Evolutionary conservation across 179 eudicot species (phyloP).

Genomic region (Beta lomatogona): DNA sequence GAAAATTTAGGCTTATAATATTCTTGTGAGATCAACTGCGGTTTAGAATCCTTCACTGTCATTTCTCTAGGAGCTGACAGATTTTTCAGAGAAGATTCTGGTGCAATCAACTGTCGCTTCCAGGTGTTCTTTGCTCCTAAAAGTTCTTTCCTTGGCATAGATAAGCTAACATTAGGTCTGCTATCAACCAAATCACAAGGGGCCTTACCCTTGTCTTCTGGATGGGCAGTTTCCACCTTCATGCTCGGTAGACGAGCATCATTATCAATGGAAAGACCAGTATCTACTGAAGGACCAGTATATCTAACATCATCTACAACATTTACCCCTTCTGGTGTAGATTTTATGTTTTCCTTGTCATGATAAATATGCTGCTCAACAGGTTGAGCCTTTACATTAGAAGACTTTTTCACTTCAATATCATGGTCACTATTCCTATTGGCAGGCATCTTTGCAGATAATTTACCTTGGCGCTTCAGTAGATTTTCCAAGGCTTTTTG

Average conservation of each 20-base stretch:
- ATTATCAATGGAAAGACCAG: constrained; percentile 15
- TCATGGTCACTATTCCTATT: constrained; percentile 25
- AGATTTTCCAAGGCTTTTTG: constrained; percentile 88
- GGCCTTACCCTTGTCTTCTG: constrained; percentile 32
- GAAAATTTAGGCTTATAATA: not conserved
- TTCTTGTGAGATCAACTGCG: constrained; percentile 10
- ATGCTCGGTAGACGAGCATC: constrained; percentile 15
- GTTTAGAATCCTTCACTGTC: constrained; percentile 3
- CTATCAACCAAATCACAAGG: constrained; percentile 26
- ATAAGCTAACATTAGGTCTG: constrained; percentile 29
- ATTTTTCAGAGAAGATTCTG: constrained; percentile 17
- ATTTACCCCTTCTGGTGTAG: constrained; percentile 24
- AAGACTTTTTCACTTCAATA: constrained; percentile 31
- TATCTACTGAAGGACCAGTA: constrained; percentile 21
- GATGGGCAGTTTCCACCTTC: constrained; percentile 17
- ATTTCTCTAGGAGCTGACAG: constrained; percentile 5
- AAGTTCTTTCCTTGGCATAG: constrained; percentile 27
- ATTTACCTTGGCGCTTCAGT: constrained; percentile 52
- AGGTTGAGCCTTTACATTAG: constrained; percentile 22
- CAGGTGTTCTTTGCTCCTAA: constrained; percentile 30
- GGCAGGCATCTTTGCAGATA: constrained; percentile 29
- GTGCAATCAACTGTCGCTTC: constrained; percentile 27
- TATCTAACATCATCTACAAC: constrained; percentile 21
- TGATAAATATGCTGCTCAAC: constrained; percentile 14
- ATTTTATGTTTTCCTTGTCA: constrained; percentile 22